These are phyloP conservation scores for Xylariaceae sp. DNA, from an alignment of 2,329 filamentous ascomycete genomes.

Conservation along the genomic window DNA sequence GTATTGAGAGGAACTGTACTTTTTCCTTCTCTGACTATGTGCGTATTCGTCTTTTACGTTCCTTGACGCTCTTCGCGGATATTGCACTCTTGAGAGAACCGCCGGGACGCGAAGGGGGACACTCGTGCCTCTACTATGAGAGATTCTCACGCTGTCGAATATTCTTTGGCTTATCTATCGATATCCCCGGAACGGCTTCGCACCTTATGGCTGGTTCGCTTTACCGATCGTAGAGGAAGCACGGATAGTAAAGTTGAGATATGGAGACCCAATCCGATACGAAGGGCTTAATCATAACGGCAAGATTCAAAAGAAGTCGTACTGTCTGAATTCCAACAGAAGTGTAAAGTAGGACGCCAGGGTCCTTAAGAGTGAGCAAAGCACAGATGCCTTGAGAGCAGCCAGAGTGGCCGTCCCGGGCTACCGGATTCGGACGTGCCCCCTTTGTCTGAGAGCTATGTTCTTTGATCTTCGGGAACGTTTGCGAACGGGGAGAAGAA, in stretches of 20 bases:
- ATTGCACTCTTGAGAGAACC: neutral
- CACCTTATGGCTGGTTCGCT: neutral
- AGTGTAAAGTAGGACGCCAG: neutral
- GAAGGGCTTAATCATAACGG: neutral
- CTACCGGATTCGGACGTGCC: constrained; percentile 13
- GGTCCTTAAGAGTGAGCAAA: constrained; percentile 6
- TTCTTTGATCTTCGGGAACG: constrained; percentile 11
- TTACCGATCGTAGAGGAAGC: neutral
- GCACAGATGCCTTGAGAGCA: constrained; percentile 5
- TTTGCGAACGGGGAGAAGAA: constrained; percentile 4
- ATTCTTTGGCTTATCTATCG: neutral
- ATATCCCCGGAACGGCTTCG: neutral
- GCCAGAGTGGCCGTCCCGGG: neutral
- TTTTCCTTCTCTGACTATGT: neutral
- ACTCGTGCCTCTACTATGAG: neutral
- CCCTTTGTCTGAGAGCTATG: constrained; percentile 2
- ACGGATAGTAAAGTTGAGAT: neutral
- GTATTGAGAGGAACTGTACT: neutral
- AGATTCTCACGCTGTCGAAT: neutral
- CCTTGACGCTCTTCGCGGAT: neutral
- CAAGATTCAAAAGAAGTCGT: neutral
- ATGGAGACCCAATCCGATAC: neutral
- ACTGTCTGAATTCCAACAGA: neutral
- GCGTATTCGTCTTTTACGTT: neutral
- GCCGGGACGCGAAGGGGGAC: neutral